Evolutionary conservation across 2,329 filamentous ascomycete genomes (phyloP).

Genomic region (Claviceps purpurea): DNA sequence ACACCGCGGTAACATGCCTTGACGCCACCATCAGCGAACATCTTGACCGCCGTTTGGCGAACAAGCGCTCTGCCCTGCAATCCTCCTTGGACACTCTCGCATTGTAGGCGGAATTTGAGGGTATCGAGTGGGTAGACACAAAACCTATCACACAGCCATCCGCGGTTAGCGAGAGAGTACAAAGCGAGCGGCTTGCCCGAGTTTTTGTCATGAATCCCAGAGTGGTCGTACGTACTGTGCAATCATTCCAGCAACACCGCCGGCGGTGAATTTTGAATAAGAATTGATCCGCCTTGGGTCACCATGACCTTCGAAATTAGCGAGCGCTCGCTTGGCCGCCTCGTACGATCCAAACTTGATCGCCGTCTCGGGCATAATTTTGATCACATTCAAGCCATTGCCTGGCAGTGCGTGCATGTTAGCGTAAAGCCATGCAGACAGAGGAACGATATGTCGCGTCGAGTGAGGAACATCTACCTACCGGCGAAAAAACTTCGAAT

Average conservation of each 20-base stretch:
- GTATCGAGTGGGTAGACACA: constrained; percentile 91
- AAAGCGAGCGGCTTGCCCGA: neutral
- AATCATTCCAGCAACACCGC: constrained; percentile 84
- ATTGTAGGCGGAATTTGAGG: constrained; percentile 75
- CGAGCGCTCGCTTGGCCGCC: constrained; percentile 78
- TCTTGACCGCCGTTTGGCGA: constrained; percentile 68
- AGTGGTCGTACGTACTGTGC: constrained; percentile 52
- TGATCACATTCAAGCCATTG: constrained; percentile 90
- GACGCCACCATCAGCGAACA: constrained; percentile 66
- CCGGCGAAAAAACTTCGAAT: constrained; percentile 85
- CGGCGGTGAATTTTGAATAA: constrained; percentile 79
- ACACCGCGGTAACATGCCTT: constrained; percentile 79
- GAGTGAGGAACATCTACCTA: constrained; percentile 27
- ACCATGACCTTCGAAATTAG: constrained; percentile 74
- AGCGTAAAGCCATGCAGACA: neutral
- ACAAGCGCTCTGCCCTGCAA: constrained; percentile 74
- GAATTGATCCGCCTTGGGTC: constrained; percentile 69
- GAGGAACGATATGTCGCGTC: neutral
- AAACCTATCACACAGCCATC: constrained; percentile 37
- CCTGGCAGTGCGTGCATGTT: constrained; percentile 34
- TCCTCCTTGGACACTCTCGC: constrained; percentile 79
- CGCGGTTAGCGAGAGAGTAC: neutral
- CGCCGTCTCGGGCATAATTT: constrained; percentile 97
- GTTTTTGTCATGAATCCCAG: neutral
- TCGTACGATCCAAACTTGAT: constrained; percentile 98